These are phyloP conservation scores for Silene conica DNA, from an alignment of 148 eudicot genomes.

Conservation along the genomic window DNA sequence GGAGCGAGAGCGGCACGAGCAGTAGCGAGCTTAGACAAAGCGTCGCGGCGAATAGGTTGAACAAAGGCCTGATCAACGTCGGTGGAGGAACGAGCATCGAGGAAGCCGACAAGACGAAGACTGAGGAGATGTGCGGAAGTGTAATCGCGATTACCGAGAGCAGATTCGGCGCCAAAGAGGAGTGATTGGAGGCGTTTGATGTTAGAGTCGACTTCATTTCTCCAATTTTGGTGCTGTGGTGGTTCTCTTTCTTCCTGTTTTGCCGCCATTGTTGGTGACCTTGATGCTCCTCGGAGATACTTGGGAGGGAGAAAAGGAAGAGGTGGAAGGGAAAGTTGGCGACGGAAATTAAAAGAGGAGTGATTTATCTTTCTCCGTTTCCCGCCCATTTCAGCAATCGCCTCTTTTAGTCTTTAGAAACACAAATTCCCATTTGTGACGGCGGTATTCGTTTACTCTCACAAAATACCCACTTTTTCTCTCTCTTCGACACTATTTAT, in stretches of 20 bases:
- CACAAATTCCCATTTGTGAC: too few species aligned
- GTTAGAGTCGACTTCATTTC: slow-evolving; percentile 62
- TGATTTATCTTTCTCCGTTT: too few species aligned
- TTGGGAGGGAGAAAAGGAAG: neutral
- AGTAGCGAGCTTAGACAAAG: slow-evolving; percentile 44
- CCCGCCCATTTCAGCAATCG: neutral
- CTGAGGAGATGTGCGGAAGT: slow-evolving; percentile 51
- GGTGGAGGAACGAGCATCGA: slow-evolving; percentile 53
- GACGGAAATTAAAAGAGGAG: neutral
- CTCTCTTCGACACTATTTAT: too few species aligned
- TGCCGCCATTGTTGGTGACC: slow-evolving; percentile 25
- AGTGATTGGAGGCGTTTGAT: slow-evolving; percentile 79
- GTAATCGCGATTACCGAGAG: slow-evolving; percentile 59
- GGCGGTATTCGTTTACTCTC: too few species aligned
- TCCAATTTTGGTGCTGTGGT: slow-evolving; percentile 49
- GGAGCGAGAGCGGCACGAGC: slow-evolving; percentile 61
- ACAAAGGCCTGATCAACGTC: slow-evolving; percentile 58
- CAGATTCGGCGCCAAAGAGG: slow-evolving; percentile 64
- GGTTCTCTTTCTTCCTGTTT: slow-evolving; percentile 27
- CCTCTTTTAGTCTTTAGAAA: neutral
- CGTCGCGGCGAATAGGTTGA: slow-evolving; percentile 73
- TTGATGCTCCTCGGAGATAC: neutral
- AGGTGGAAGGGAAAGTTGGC: neutral
- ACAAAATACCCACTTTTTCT: too few species aligned
- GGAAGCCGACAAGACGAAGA: slow-evolving; percentile 87